Conservation (phyloP, 2,329 filamentous ascomycete genomes). For the Penicillium polonicum region DNA sequence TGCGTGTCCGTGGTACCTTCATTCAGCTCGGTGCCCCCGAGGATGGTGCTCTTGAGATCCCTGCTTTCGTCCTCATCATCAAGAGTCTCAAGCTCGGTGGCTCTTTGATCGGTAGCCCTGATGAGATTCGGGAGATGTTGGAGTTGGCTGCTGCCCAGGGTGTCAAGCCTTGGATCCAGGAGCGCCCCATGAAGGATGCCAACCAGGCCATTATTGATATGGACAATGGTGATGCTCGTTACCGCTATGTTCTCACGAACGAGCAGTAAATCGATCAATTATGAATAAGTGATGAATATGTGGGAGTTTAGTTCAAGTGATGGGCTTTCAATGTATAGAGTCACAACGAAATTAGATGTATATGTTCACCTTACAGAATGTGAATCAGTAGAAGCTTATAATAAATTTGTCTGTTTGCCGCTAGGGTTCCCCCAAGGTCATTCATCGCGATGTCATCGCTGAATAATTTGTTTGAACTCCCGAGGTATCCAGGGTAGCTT, state of each 20-base stretch:
- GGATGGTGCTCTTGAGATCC: conserved; percentile 52
- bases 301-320: neutral
- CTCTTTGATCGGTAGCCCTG: conserved; percentile 41
- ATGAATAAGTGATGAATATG: neutral
- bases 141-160: conserved; percentile 41
- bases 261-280: conserved; percentile 21
- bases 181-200: conserved; percentile 42
- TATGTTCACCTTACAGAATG: neutral
- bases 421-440: neutral
- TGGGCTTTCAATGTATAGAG: neutral
- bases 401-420: neutral
- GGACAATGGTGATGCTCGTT: conserved; percentile 44
- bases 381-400: no score
- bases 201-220: conserved; percentile 46
- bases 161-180: conserved; percentile 43
- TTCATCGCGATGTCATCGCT: neutral
- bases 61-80: conserved; percentile 55
- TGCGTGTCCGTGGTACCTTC: conserved; percentile 35
- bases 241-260: conserved; percentile 47
- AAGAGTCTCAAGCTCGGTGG: conserved; percentile 52
- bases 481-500: neutral
- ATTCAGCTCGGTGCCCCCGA: conserved; percentile 68
- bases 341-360: neutral
- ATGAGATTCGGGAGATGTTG: conserved; percentile 46
- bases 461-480: neutral